These are phyloP conservation scores for Lachancea meyersii DNA, from an alignment of 805 yeast species.

Conservation along the genomic window DNA sequence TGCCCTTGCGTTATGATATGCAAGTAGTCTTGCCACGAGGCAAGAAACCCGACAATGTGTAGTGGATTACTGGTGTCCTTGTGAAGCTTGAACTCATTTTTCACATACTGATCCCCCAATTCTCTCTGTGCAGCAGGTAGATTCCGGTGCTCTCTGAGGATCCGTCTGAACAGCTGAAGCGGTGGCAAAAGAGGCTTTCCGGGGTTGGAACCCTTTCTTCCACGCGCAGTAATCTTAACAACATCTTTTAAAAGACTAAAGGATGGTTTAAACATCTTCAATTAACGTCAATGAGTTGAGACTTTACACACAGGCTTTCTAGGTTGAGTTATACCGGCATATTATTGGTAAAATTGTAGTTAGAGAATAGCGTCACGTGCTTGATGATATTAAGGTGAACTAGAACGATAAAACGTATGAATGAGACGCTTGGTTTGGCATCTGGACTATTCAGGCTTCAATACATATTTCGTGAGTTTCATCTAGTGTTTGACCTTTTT, in stretches of 20 bases:
- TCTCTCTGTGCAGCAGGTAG: slow-evolving; percentile 66
- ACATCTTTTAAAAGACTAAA: background rate
- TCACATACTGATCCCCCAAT: slow-evolving; percentile 86
- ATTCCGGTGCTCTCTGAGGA: slow-evolving; percentile 69
- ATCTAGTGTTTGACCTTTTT: too few relatives aligned
- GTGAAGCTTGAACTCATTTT: slow-evolving; percentile 84
- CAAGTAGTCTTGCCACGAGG: slow-evolving; percentile 90
- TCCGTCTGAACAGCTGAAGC: slow-evolving; percentile 64
- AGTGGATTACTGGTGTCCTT: slow-evolving; percentile 77
- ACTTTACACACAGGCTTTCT: too few relatives aligned
- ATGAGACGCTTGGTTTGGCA: too few relatives aligned
- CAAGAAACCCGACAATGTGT: slow-evolving; percentile 86
- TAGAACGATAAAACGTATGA: too few relatives aligned
- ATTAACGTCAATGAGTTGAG: background rate
- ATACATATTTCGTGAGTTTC: too few relatives aligned
- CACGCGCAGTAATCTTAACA: background rate
- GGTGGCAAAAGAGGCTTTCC: slow-evolving; percentile 72
- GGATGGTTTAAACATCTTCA: background rate
- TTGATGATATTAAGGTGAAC: too few relatives aligned
- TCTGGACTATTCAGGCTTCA: too few relatives aligned
- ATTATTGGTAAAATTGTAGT: too few relatives aligned
- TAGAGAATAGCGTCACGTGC: too few relatives aligned
- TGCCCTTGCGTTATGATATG: slow-evolving; percentile 50
- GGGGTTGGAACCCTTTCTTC: slow-evolving; percentile 5
- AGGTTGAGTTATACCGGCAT: too few relatives aligned